Base-by-base conservation (phyloP, 2,329 filamentous ascomycete species). In the Colletotrichum neosansevieriae region DNA sequence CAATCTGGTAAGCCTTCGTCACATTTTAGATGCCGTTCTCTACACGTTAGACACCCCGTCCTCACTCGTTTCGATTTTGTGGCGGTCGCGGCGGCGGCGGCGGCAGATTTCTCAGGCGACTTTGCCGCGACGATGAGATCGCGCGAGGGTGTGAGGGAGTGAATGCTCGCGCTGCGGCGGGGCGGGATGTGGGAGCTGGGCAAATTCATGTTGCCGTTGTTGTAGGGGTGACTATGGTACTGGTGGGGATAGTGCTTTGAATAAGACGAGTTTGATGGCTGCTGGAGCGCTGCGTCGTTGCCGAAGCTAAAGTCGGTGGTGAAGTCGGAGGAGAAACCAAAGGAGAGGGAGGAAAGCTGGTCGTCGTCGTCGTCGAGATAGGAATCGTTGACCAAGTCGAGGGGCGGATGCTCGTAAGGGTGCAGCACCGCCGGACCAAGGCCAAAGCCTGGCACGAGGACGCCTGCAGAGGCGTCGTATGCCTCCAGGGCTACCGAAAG, bases 1-100 rank as follows among this genome's bases (percentile, higher is more conserved):
- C 87, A 89, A 38, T 85, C 81, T 6, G 86, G 87, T 4, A 80
- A 74, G 5, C 85, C 90, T 78, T 97, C 94, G 76, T 97, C 94
- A 78, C 94, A 97, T 79, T 97, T 97, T 58, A 97, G 83, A 82
- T 97, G 94, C 53, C 94, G 85, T 78, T 97, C 92, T 73, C 94
- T 87, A 79, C 94, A 98, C 2, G 94, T 98, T 72, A 97, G 82
- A 77, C 94, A 98, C 42, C 94, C 94, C 3, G 94, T 98, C 53
- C 95, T 89, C 17, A 97, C 94, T 71, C 94, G 86, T 80, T 91
- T 95, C n/a, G 93, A 90, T 78, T 94, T 95, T 71, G 76, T 79
- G 32, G 76, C 75, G 7, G 74, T 72, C 7, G 47, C 60, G 15
- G 70, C 71, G 29, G 54, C 66, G 24, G 59, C 58, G 12, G 68